Percentiles rank a stretch among this genome's conserved stretches.
Evolutionary conservation across 192 early-diverging fungal species (phyloP).

Genomic region (Lobosporangium transversale): DNA sequence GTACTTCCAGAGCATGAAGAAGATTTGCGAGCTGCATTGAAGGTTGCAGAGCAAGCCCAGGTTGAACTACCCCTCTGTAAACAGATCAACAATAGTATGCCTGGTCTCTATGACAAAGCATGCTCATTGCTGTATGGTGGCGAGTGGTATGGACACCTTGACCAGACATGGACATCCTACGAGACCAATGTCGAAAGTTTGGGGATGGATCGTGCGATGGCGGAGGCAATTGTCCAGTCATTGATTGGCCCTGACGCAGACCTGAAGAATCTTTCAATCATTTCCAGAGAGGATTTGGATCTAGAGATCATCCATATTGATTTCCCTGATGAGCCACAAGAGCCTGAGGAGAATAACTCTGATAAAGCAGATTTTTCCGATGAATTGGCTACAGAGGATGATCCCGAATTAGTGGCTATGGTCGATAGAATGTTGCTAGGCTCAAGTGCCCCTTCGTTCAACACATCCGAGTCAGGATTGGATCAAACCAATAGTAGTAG

Average conservation of each 20-base stretch:
- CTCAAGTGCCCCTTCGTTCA: background rate
- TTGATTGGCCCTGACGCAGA: slow-evolving; percentile 11
- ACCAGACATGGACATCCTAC: slow-evolving; percentile 26
- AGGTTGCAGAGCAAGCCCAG: slow-evolving; percentile 53
- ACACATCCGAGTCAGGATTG: too few species aligned
- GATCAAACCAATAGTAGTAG: background rate
- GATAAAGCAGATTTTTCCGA: background rate
- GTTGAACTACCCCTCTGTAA: slow-evolving; percentile 62
- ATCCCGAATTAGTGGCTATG: slow-evolving; percentile 15
- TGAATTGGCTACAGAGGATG: slow-evolving; percentile 6
- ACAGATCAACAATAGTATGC: slow-evolving; percentile 36
- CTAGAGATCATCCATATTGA: slow-evolving; percentile 25
- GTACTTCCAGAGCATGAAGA: slow-evolving; percentile 62
- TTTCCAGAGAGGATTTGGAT: slow-evolving; percentile 18
- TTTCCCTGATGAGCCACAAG: background rate
- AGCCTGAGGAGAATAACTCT: background rate
- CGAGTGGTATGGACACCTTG: slow-evolving; percentile 47
- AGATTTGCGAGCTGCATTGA: slow-evolving; percentile 58
- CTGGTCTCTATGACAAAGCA: slow-evolving; percentile 63
- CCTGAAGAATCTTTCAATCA: background rate
- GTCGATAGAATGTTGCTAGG: slow-evolving; percentile 26
- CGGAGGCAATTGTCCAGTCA: slow-evolving; percentile 26
- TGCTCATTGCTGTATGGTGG: slow-evolving; percentile 62
- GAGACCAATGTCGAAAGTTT: slow-evolving; percentile 11
- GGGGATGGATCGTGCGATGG: slow-evolving; percentile 31